Evolutionary conservation across 2,329 filamentous ascomycete genomes (phyloP).

Genomic region (Alternaria gaisen): DNA sequence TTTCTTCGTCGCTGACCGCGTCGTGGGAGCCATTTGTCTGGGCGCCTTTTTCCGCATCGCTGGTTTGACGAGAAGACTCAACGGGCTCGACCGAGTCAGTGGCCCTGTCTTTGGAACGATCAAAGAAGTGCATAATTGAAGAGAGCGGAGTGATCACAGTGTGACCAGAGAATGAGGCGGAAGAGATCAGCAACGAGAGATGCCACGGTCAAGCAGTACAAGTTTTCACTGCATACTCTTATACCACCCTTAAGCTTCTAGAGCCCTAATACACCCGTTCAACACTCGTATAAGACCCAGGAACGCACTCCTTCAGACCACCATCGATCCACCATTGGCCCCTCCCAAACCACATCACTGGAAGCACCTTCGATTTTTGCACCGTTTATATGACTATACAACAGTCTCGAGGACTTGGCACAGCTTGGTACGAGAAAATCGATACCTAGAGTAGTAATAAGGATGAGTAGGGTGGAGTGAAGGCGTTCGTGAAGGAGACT

Average conservation of each 20-base stretch:
- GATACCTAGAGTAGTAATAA: not conserved
- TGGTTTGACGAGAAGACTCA: slow-evolving; percentile 4
- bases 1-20: slow-evolving; percentile 20
- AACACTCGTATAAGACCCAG: not conserved
- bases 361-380: not conserved
- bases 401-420: not conserved
- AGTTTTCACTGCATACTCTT: not conserved
- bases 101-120: not conserved
- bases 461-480: slow-evolving; percentile 6
- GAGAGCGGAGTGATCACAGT: not conserved
- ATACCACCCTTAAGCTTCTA: not conserved
- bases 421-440: not conserved
- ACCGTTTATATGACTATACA: not conserved
- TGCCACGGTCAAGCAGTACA: not conserved
- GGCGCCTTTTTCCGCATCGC: not conserved
- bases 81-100: slow-evolving; percentile 17
- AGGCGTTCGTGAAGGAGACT: not conserved
- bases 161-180: not conserved
- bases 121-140: not conserved
- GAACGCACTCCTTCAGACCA: not conserved
- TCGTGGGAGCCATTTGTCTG: not conserved
- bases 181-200: not conserved
- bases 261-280: not conserved
- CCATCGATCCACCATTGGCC: not conserved
- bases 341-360: not conserved